A percentile compares a stretch with the other conserved stretches of the same genome.
Conservation (phyloP, 2,329 filamentous ascomycete species). For the Chaetomiaceae sp. region DNA sequence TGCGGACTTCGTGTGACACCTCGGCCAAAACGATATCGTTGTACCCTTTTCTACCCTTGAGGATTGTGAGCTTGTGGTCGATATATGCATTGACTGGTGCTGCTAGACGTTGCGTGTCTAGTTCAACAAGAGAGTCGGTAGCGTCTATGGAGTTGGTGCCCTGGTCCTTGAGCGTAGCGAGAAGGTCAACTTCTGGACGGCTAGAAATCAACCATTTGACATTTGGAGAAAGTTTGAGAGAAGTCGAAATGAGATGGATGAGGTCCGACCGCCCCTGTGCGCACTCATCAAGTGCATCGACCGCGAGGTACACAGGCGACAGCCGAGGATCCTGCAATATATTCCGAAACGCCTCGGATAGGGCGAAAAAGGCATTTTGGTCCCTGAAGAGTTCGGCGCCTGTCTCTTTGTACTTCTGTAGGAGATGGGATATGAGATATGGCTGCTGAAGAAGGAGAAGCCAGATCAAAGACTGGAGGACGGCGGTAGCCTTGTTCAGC, state of each 20-base stretch:
- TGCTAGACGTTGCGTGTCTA: constrained; percentile 15
- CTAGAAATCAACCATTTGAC: constrained; percentile 20
- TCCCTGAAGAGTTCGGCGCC: constrained; percentile 14
- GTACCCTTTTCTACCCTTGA: constrained; percentile 11
- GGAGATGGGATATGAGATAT: constrained; percentile 18
- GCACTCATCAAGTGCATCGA: constrained; percentile 17
- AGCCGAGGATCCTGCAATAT: constrained; percentile 16
- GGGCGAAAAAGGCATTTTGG: constrained; percentile 15
- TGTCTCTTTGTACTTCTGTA: constrained; percentile 17
- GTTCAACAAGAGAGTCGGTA: constrained; percentile 11
- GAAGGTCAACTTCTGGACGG: constrained; percentile 16
- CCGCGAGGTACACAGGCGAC: constrained; percentile 11
- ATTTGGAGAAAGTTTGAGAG: constrained; percentile 9
- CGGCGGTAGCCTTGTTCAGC: constrained; percentile 17
- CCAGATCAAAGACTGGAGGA: constrained; percentile 20
- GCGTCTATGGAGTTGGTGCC: constrained; percentile 2
- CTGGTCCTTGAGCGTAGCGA: constrained; percentile 4
- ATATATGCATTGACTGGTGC: constrained; percentile 18
- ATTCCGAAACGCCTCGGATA: constrained; percentile 13
- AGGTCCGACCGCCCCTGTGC: constrained; percentile 10
- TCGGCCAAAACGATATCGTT: constrained; percentile 7
- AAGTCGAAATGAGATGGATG: constrained; percentile 10
- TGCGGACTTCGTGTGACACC: constrained; percentile 11
- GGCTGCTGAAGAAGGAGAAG: constrained; percentile 21
- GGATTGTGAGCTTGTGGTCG: constrained; percentile 14